phyloP scores from a whole-genome alignment of 139 green algal genomes.

The Gonium pectorale region DNA sequence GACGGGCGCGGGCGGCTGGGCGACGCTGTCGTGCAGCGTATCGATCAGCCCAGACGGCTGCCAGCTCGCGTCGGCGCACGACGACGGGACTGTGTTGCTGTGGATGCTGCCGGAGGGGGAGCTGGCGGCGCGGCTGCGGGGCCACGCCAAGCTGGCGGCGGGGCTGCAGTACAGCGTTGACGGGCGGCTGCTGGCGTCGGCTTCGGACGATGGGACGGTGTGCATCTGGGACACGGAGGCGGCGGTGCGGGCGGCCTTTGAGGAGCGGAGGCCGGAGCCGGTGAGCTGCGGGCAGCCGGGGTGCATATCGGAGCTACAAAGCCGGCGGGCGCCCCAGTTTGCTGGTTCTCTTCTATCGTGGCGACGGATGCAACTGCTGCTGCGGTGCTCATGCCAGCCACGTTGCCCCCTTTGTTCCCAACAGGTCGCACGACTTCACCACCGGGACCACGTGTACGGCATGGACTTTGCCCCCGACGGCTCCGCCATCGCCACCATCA shows the following conservation, averaged over 20 bases:
- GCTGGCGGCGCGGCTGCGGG: neutral
- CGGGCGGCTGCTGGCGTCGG: neutral
- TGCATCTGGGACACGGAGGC: slow-evolving; percentile 5
- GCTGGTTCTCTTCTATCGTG: too few relatives aligned
- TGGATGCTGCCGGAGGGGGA: neutral
- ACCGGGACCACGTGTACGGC: slow-evolving; percentile 34
- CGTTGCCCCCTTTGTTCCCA: too few relatives aligned
- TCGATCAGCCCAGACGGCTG: neutral
- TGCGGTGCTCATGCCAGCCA: too few relatives aligned
- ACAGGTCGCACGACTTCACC: neutral
- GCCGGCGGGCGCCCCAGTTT: too few relatives aligned
- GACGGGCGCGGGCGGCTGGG: slow-evolving; percentile 10
- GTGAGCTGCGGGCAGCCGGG: too few relatives aligned
- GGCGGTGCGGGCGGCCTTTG: neutral
- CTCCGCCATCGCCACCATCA: neutral
- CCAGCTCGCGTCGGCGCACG: slow-evolving; percentile 4
- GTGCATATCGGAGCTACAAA: too few relatives aligned
- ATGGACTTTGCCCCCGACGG: slow-evolving; percentile 17
- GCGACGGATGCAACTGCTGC: too few relatives aligned
- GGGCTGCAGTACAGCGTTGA: neutral
- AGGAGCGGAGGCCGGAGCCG: neutral
- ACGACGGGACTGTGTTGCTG: slow-evolving; percentile 15
- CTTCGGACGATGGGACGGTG: neutral
- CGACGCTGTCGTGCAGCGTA: slow-evolving; percentile 6
- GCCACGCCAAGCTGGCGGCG: neutral